Percentiles rank a stretch among this genome's conserved stretches.
phyloP scores from a whole-genome alignment of 2,329 filamentous ascomycete species.

The Monilinia laxa region DNA sequence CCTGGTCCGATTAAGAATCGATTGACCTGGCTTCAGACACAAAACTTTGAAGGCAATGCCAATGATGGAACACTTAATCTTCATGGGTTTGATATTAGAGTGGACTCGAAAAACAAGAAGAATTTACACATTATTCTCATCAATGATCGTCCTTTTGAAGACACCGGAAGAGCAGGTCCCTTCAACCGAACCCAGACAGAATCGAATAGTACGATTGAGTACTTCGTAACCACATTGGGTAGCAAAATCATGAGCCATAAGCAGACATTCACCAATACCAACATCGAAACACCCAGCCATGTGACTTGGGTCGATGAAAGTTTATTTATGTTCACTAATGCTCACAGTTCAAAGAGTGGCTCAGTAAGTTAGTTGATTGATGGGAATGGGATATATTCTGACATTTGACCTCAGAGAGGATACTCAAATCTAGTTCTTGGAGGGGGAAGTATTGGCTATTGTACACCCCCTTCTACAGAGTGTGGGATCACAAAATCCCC shows the following conservation, averaged over 20 bases:
- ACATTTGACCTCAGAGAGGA: constrained; percentile 32
- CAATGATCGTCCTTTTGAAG: constrained; percentile 40
- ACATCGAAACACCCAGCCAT: constrained; percentile 42
- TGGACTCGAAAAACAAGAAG: constrained; percentile 26
- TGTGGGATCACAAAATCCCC: constrained; percentile 37
- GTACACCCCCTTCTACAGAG: constrained; percentile 27
- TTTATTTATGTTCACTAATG: constrained; percentile 43
- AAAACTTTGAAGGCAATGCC: constrained; percentile 33
- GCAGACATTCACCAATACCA: constrained; percentile 37
- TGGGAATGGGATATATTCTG: not conserved
- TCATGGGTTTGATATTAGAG: constrained; percentile 40
- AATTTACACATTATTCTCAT: constrained; percentile 40
- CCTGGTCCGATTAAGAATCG: constrained; percentile 30
- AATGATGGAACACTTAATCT: constrained; percentile 38
- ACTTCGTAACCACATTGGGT: constrained; percentile 38
- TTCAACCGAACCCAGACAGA: constrained; percentile 36
- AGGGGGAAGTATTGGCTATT: constrained; percentile 40
- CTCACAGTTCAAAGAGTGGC: constrained; percentile 38
- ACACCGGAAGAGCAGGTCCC: constrained; percentile 29
- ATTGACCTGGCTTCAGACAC: constrained; percentile 31
- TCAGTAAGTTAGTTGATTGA: constrained; percentile 26
- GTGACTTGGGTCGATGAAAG: constrained; percentile 41
- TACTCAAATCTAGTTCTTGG: constrained; percentile 31
- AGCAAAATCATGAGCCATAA: constrained; percentile 39
- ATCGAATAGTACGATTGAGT: constrained; percentile 40